phyloP scores from a whole-genome alignment of 2,329 filamentous ascomycete species.

The Pezicula carpinea region DNA sequence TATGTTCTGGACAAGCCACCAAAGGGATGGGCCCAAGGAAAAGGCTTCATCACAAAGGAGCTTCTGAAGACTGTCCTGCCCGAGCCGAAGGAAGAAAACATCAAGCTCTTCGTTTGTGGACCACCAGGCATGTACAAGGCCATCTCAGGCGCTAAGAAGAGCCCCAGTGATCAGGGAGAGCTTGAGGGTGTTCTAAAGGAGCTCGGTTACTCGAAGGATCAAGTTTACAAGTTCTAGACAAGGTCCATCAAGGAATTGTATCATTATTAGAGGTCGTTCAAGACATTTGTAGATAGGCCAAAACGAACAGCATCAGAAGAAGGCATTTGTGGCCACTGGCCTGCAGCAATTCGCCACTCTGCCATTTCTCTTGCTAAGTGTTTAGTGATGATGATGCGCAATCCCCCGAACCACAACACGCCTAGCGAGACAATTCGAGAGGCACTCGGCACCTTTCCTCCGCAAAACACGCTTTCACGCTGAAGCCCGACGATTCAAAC shows the following conservation, averaged over 20 bases:
- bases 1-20: slow-evolving; percentile 86
- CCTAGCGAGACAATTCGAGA: no score
- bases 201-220: slow-evolving; percentile 77
- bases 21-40: slow-evolving; percentile 69
- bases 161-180: slow-evolving; percentile 92
- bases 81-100: slow-evolving; percentile 83
- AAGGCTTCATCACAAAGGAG: slow-evolving; percentile 84
- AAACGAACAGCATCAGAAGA: neutral
- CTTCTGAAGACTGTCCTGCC: slow-evolving; percentile 92
- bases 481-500: no score
- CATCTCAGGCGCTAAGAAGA: slow-evolving; percentile 83
- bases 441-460: no score
- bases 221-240: slow-evolving; percentile 89
- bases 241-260: neutral
- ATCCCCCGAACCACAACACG: no score
- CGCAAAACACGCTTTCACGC: no score
- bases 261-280: neutral
- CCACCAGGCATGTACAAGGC: slow-evolving; percentile 92
- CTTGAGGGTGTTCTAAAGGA: slow-evolving; percentile 74
- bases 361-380: no score
- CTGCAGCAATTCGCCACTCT: no score
- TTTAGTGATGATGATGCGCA: no score
- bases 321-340: no score
- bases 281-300: neutral
- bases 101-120: slow-evolving; percentile 96